phyloP scores from a whole-genome alignment of 2,329 filamentous ascomycete genomes.

The Cadophora sp. region DNA sequence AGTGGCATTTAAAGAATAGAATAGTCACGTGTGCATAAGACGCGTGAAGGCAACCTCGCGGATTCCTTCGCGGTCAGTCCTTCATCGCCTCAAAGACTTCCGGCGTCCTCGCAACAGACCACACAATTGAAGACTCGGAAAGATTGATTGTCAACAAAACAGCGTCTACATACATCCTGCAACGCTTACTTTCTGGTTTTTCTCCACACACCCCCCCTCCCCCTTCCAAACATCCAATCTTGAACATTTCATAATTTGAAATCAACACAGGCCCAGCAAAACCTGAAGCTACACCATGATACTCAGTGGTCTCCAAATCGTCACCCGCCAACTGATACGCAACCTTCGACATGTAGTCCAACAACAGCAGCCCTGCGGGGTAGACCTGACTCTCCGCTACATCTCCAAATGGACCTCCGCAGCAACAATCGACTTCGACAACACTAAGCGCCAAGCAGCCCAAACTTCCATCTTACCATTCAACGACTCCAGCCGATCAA shows the following conservation, averaged over 20 bases:
- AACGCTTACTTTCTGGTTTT: too few relatives aligned
- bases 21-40: too few relatives aligned
- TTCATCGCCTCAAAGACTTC: too few relatives aligned
- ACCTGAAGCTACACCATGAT: constrained; percentile 17
- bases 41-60: too few relatives aligned
- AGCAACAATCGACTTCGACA: constrained; percentile 19
- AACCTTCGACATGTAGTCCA: neutral
- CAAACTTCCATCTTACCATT: constrained; percentile 11
- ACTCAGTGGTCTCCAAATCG: constrained; percentile 7
- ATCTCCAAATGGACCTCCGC: constrained; percentile 8
- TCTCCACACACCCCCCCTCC: too few relatives aligned
- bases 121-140: too few relatives aligned
- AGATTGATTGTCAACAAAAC: too few relatives aligned
- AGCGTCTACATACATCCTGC: too few relatives aligned
- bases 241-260: neutral
- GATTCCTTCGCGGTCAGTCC: too few relatives aligned
- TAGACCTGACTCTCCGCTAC: constrained; percentile 15
- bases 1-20: too few relatives aligned
- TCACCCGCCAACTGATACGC: constrained; percentile 1
- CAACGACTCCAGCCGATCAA: neutral
- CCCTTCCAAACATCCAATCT: too few relatives aligned
- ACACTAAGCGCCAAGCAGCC: constrained; percentile 6
- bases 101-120: too few relatives aligned
- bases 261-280: neutral
- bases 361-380: constrained; percentile 20